Percentiles rank a stretch among this genome's conserved stretches.
phyloP scores from a whole-genome alignment of 2,329 filamentous ascomycete species.

The Phyllosticta capitalensis region DNA sequence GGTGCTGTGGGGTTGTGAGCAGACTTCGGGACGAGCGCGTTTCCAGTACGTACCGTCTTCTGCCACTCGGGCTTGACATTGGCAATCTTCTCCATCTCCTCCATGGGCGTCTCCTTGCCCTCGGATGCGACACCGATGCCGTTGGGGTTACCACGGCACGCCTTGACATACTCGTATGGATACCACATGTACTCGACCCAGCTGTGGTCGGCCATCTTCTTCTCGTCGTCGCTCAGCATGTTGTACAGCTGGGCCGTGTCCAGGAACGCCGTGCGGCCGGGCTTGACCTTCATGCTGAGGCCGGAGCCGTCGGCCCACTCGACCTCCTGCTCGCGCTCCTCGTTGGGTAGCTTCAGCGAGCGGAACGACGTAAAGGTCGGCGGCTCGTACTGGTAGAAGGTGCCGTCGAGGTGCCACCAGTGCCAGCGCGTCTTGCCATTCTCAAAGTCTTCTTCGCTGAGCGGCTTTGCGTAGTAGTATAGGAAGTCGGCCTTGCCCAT shows the following conservation, averaged over 20 bases:
- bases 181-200: slow-evolving; percentile 38
- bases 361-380: slow-evolving; percentile 1
- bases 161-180: slow-evolving; percentile 33
- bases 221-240: slow-evolving; percentile 31
- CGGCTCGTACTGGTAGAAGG: slow-evolving; percentile 10
- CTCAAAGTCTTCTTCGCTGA: slow-evolving; percentile 11
- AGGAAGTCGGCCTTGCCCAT: not conserved
- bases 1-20: slow-evolving; percentile 21
- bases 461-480: slow-evolving; percentile 4
- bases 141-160: slow-evolving; percentile 32
- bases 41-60: not conserved
- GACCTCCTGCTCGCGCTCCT: not conserved
- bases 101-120: slow-evolving; percentile 30
- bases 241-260: slow-evolving; percentile 25
- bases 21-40: not conserved
- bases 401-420: slow-evolving; percentile 12
- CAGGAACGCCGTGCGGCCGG: not conserved
- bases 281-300: not conserved
- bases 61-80: slow-evolving; percentile 26
- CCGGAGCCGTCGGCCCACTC: not conserved
- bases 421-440: slow-evolving; percentile 12
- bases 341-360: not conserved
- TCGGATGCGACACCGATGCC: slow-evolving; percentile 33
- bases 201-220: slow-evolving; percentile 30
- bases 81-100: slow-evolving; percentile 30